Percentiles rank a stretch among this genome's conserved stretches.
Evolutionary conservation across 805 yeast genomes (phyloP).

Genomic region (Nakazawaea laoshanensis): DNA sequence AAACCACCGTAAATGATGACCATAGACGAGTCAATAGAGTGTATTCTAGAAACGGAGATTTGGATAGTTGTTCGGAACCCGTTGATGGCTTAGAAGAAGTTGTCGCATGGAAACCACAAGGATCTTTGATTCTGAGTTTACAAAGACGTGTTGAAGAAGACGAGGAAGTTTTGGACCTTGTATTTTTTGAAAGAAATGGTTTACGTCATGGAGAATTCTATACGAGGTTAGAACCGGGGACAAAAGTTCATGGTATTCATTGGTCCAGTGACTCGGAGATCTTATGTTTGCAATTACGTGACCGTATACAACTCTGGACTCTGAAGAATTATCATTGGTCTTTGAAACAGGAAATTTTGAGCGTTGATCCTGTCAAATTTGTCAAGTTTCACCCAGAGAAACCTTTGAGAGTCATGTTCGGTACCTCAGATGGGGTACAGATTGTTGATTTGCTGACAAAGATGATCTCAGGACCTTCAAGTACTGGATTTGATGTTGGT

Average conservation of each 20-base stretch:
- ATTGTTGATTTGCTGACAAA: slow-evolving; percentile 62
- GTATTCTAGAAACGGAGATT: slow-evolving; percentile 67
- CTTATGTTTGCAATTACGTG: slow-evolving; percentile 55
- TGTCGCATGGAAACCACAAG: slow-evolving; percentile 87
- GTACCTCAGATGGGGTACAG: slow-evolving; percentile 42
- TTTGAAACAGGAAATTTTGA: slow-evolving; percentile 66
- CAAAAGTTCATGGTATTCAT: slow-evolving; percentile 40
- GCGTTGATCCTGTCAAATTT: slow-evolving; percentile 28
- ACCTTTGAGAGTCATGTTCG: slow-evolving; percentile 66
- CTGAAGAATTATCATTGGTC: slow-evolving; percentile 94
- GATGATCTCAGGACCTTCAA: slow-evolving; percentile 59
- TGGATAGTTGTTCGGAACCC: slow-evolving; percentile 84
- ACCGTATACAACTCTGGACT: slow-evolving; percentile 81
- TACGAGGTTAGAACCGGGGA: slow-evolving; percentile 48
- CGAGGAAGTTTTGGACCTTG: slow-evolving; percentile 39
- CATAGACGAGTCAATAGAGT: slow-evolving; percentile 75
- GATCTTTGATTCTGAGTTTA: slow-evolving; percentile 75
- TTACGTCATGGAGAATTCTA: slow-evolving; percentile 82
- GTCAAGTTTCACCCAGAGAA: slow-evolving; percentile 86
- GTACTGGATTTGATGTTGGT: slow-evolving; percentile 66
- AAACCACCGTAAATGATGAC: slow-evolving; percentile 33
- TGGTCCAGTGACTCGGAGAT: slow-evolving; percentile 85
- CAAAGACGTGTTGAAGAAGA: slow-evolving; percentile 55
- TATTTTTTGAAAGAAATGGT: slow-evolving; percentile 91
- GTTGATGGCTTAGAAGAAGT: slow-evolving; percentile 71